phyloP scores from a whole-genome alignment of 306 rosid genomes.

The Mucuna pruriens region DNA sequence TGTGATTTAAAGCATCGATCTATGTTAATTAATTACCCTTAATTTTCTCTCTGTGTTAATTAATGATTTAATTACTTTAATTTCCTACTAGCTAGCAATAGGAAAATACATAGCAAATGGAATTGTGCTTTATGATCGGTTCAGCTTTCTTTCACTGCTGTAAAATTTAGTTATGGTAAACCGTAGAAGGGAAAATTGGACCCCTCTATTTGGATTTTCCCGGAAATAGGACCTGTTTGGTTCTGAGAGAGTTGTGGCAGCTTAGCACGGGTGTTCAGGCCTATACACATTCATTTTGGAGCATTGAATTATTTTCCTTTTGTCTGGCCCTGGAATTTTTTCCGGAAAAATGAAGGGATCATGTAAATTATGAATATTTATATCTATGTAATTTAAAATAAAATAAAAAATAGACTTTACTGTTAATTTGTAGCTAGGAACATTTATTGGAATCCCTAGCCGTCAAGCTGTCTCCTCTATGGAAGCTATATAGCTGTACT shows the following conservation, averaged over 20 bases:
- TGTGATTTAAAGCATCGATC: slow-evolving; percentile 39
- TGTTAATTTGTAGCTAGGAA: slow-evolving; percentile 6
- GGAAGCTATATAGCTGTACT: slow-evolving; percentile 61
- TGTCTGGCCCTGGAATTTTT: slow-evolving; percentile 60
- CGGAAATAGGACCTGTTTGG: slow-evolving; percentile 53
- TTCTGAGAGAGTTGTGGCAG: slow-evolving; percentile 52
- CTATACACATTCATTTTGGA: slow-evolving; percentile 33
- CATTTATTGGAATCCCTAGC: slow-evolving; percentile 39
- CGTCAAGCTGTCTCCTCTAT: slow-evolving; percentile 67
- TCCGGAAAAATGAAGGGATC: slow-evolving; percentile 53
- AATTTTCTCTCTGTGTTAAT: background rate
- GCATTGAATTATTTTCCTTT: slow-evolving; percentile 50
- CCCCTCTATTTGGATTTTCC: slow-evolving; percentile 56
- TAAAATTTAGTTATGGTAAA: slow-evolving; percentile 41
- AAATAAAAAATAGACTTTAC: background rate
- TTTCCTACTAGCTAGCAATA: background rate
- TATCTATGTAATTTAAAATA: background rate
- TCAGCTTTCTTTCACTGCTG: slow-evolving; percentile 42
- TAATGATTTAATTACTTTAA: too few relatives aligned
- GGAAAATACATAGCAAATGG: slow-evolving; percentile 34
- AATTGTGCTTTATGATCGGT: slow-evolving; percentile 26
- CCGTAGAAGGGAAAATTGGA: slow-evolving; percentile 30
- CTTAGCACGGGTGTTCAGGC: slow-evolving; percentile 47
- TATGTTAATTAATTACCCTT: slow-evolving; percentile 5
- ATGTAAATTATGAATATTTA: slow-evolving; percentile 10